Evolutionary conservation across 305 asterid species (phyloP).

Genomic region (Fraxinus baroniana): DNA sequence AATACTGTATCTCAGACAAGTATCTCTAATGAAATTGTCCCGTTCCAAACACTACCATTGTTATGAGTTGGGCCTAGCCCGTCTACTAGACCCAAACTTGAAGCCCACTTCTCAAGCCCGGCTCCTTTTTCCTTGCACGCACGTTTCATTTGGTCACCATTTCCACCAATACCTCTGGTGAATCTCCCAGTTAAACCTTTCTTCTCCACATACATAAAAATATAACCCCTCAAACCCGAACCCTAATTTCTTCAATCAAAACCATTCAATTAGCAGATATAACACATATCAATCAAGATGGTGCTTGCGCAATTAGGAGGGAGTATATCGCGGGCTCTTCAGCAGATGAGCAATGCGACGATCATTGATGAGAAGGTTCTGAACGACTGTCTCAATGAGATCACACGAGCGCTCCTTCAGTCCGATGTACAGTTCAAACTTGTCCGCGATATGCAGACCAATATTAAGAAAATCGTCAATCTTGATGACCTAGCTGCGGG

Average conservation of each 20-base stretch:
- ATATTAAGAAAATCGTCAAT: constrained; percentile 86
- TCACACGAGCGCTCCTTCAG: constrained; percentile 91
- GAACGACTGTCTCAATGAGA: constrained; percentile 86
- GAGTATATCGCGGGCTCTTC: constrained; percentile 94
- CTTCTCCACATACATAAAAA: neutral
- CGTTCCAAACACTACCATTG: neutral
- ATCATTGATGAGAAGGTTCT: constrained; percentile 89
- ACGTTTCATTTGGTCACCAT: neutral
- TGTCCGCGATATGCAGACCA: constrained; percentile 74
- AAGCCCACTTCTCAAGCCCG: neutral
- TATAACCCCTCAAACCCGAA: constrained; percentile 20
- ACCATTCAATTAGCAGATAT: neutral
- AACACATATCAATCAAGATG: constrained; percentile 44
- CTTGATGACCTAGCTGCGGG: constrained; percentile 98
- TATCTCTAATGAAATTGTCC: neutral
- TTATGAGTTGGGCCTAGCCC: neutral
- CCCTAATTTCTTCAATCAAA: constrained; percentile 7
- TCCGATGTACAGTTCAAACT: constrained; percentile 87
- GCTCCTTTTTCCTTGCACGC: neutral
- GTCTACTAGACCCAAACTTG: neutral
- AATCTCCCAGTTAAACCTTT: neutral
- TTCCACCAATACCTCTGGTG: neutral
- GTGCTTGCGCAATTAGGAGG: constrained; percentile 93
- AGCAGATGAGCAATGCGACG: constrained; percentile 99
- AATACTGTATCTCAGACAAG: too few relatives aligned